Evolutionary conservation across 208 protist genomes (phyloP).

Genomic region (Borovskyia barvae): DNA sequence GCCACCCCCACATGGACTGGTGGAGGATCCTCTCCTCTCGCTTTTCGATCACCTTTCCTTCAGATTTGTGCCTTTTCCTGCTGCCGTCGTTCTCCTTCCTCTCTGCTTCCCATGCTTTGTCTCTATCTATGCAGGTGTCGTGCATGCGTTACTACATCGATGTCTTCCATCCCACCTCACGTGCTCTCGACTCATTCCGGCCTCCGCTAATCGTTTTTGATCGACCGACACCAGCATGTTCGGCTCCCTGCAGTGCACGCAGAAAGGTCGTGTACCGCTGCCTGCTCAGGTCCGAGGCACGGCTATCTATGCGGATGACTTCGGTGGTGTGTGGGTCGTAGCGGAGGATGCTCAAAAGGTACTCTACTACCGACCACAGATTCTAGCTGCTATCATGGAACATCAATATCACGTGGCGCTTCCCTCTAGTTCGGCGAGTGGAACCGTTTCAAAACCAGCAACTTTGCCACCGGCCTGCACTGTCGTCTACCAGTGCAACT

Average conservation of each 20-base stretch:
- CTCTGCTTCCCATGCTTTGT: background rate
- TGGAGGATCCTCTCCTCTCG: background rate
- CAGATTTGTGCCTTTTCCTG: background rate
- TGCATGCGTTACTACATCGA: too few species aligned
- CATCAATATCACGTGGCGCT: background rate
- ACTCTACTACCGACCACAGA: slow-evolving; percentile 8
- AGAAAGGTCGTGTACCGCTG: slow-evolving; percentile 8
- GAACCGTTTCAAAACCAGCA: background rate
- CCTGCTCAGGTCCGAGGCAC: background rate
- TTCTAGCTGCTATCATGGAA: slow-evolving; percentile 3
- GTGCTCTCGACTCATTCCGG: too few species aligned
- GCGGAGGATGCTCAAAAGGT: slow-evolving; percentile 7
- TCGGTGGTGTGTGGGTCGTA: slow-evolving; percentile 15
- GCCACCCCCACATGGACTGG: too few species aligned
- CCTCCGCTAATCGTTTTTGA: too few species aligned
- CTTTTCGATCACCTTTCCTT: background rate
- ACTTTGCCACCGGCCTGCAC: background rate
- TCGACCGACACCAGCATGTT: slow-evolving; percentile 5
- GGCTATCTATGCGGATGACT: slow-evolving; percentile 20
- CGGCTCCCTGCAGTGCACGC: slow-evolving; percentile 9
- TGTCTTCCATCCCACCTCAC: too few species aligned
- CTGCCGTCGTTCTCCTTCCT: background rate
- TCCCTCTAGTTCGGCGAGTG: background rate
- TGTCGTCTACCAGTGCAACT: background rate
- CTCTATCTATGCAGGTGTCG: too few species aligned